Evolutionary conservation across 306 rosid genomes (phyloP).

Genomic region (Fragaria iinumae): DNA sequence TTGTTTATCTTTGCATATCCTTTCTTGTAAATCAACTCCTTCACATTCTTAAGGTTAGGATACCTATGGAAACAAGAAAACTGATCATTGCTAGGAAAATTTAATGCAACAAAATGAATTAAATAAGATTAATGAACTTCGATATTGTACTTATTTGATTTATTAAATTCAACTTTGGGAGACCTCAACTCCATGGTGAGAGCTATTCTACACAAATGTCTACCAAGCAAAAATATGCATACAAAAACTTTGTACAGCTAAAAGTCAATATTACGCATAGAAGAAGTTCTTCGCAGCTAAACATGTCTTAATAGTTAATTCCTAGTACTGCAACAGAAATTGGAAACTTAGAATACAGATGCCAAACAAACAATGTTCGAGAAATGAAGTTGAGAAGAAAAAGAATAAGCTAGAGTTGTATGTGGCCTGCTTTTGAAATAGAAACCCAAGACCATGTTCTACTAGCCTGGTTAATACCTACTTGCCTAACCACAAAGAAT

Average conservation of each 20-base stretch:
- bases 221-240: too few species aligned
- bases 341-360: not conserved
- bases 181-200: not conserved
- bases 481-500: not conserved
- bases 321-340: not conserved
- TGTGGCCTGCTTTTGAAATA: not conserved
- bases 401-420: not conserved
- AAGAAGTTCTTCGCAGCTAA: not conserved
- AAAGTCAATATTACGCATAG: not conserved
- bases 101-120: not conserved
- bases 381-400: not conserved
- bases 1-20: conserved; percentile 55
- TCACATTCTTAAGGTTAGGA: conserved; percentile 74
- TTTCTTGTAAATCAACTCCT: conserved; percentile 75
- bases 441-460: not conserved
- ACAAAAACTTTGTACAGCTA: not conserved
- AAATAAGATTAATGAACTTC: not conserved
- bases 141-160: too few species aligned
- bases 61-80: conserved; percentile 46
- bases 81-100: conserved; percentile 6
- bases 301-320: not conserved
- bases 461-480: too few species aligned
- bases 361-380: not conserved
- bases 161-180: not conserved
- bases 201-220: not conserved